Evolutionary conservation across 257 asterid species (phyloP).

Genomic region (Agastache rugosa): DNA sequence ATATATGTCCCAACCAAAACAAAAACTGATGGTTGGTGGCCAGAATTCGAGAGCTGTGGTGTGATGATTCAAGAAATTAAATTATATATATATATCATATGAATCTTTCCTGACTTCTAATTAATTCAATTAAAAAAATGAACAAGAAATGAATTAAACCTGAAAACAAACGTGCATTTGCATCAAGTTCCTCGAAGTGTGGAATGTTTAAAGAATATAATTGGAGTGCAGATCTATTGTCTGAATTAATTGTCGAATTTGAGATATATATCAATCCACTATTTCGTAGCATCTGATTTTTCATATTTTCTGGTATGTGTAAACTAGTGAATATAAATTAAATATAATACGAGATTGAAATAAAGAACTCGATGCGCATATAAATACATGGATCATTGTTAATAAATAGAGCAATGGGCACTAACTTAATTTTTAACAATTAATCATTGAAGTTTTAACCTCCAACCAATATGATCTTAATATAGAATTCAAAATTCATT

Average conservation of each 20-base stretch:
- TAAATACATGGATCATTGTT: neutral
- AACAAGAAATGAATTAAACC: too few species aligned
- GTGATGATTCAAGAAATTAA: neutral
- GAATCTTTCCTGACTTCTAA: neutral
- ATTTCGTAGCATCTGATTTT: neutral
- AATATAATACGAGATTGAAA: too few species aligned
- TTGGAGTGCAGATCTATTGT: neutral
- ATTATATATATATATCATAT: neutral
- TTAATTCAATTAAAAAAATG: neutral
- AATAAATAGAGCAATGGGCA: neutral
- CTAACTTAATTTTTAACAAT: slow-evolving; percentile 14
- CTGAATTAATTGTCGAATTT: neutral
- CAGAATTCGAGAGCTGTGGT: neutral
- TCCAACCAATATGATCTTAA: slow-evolving; percentile 33
- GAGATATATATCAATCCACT: too few species aligned
- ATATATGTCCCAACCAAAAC: slow-evolving; percentile 28
- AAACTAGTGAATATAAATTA: neutral
- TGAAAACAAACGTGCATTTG: neutral
- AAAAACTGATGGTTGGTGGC: slow-evolving; percentile 38
- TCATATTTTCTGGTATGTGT: too few species aligned
- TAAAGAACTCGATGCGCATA: too few species aligned
- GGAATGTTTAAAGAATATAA: neutral
- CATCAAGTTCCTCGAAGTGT: neutral
- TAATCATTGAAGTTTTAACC: slow-evolving; percentile 38
- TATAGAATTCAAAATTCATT: neutral